Evolutionary conservation across 2,329 filamentous ascomycete species (phyloP), one percentile per base, ranked within the genome.

Genomic region (Triangularia setosa): DNA sequence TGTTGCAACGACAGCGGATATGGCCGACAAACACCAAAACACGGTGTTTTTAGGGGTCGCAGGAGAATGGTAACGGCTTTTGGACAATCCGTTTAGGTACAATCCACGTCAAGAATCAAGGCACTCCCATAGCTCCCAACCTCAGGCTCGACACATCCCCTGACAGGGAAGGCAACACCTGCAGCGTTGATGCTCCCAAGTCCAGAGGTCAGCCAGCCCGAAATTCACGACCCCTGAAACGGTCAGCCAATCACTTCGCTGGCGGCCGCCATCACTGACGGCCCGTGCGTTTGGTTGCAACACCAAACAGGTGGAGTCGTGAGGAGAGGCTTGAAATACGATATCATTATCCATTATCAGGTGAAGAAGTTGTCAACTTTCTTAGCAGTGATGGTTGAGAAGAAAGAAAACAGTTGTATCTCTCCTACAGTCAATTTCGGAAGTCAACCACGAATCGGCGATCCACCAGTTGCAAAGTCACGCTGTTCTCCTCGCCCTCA

Each of bases 401-500:
- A 30, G 27, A 30, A 30, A 11, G n/a, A n/a, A 30, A 11, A 30
- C n/a, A 55, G 23, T 18, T 1, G n/a, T n/a, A n/a, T 48, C 40
- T 48, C 40, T 28, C 24, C 14, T 27, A 28, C 23, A 55, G 52
- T 67, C 65, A 73, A 62, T 62, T 69, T 54, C 69, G 68, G 58
- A 91, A 90, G 72, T 94, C 91, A 59, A 94, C 83, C 8, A 94
- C 91, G 73, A 90, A 91, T 58, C 91, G 83, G 65, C 89, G 80
- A 70, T 91, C 90, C 24, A 94, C 90, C 68, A 90, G 85, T 76
- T 91, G 90, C 74, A 91, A 84, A 68, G 87, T 91, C 70, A 87
- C 88, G 67, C 81, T 84, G 71, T 89, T 89, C 73, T 92, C 90
- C 71, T 93, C 90, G 14, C 90, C 90, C 73, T 94, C 91, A 71